Evolutionary conservation across 257 asterid species (phyloP).

Genomic region (Datura wrightii): DNA sequence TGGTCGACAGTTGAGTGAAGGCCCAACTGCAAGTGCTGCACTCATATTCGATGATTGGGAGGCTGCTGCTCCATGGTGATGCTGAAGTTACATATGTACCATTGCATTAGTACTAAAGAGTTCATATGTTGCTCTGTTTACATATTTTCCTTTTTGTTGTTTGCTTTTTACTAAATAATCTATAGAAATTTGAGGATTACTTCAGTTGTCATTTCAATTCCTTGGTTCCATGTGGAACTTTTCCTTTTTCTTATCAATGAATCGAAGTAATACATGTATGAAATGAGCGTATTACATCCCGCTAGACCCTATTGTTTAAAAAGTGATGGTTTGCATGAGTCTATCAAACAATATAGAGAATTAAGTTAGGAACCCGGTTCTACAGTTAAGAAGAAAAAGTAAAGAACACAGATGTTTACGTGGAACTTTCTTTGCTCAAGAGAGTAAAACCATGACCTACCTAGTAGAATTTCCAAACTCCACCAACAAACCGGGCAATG

Average conservation of each 20-base stretch:
- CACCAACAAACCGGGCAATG: too few species aligned
- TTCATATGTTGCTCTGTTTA: neutral
- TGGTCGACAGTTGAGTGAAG: slow-evolving; percentile 19
- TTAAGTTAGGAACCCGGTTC: too few species aligned
- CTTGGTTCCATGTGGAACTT: neutral
- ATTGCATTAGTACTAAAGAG: neutral
- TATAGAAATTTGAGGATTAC: neutral
- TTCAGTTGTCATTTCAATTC: neutral
- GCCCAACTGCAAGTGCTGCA: neutral
- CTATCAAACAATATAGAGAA: too few species aligned
- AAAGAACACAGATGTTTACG: too few species aligned
- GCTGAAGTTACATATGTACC: neutral
- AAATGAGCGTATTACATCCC: too few species aligned
- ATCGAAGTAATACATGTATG: neutral
- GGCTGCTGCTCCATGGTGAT: slow-evolving; percentile 20
- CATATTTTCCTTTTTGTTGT: neutral
- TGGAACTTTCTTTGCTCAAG: too few species aligned
- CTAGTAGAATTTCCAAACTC: too few species aligned
- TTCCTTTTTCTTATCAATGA: neutral
- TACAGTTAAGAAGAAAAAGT: too few species aligned
- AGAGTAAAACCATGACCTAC: too few species aligned
- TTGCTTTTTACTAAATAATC: slow-evolving; percentile 6
- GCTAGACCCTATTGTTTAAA: too few species aligned
- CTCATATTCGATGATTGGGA: slow-evolving; percentile 4
- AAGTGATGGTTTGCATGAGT: too few species aligned